A percentile compares a stretch with the other conserved stretches of the same genome.
Conservation (phyloP, 2,329 filamentous ascomycete genomes). For the Alternaria sp. region DNA sequence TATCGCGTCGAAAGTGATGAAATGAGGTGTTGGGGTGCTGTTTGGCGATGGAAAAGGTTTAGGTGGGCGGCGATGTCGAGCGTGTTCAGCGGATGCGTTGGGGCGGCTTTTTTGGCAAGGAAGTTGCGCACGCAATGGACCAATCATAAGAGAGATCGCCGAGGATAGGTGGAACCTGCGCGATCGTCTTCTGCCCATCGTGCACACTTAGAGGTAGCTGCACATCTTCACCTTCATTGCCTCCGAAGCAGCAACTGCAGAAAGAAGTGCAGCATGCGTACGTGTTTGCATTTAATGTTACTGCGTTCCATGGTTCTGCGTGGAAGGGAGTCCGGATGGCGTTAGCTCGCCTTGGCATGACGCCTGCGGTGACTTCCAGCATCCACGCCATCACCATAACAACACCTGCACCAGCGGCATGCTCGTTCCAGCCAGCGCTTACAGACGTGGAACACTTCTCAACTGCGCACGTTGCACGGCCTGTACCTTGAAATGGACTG, state of each 20-base stretch:
- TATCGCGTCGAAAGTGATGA: constrained; percentile 30
- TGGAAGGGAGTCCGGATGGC: constrained; percentile 2
- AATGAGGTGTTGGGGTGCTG: constrained; percentile 17
- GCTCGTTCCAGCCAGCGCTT: background rate
- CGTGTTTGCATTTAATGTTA: constrained; percentile 1
- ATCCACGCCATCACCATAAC: background rate
- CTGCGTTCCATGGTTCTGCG: constrained; percentile 13
- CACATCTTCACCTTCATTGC: background rate
- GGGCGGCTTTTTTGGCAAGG: constrained; percentile 12
- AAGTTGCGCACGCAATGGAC: constrained; percentile 10
- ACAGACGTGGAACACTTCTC: background rate
- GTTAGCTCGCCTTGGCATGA: constrained; percentile 3
- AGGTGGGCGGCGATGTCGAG: constrained; percentile 13
- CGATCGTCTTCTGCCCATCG: background rate
- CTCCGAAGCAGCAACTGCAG: background rate
- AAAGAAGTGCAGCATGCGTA: background rate
- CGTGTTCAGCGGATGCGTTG: constrained; percentile 14
- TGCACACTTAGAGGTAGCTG: background rate
- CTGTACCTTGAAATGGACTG: background rate
- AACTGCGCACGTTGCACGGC: background rate
- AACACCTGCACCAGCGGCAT: background rate
- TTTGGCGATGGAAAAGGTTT: constrained; percentile 28
- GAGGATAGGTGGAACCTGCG: constrained; percentile 7
- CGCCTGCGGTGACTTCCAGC: background rate
- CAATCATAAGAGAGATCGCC: constrained; percentile 2